Evolutionary conservation across 192 early-diverging fungal genomes (phyloP).

Genomic region (Lunasporangiospora selenospora): DNA sequence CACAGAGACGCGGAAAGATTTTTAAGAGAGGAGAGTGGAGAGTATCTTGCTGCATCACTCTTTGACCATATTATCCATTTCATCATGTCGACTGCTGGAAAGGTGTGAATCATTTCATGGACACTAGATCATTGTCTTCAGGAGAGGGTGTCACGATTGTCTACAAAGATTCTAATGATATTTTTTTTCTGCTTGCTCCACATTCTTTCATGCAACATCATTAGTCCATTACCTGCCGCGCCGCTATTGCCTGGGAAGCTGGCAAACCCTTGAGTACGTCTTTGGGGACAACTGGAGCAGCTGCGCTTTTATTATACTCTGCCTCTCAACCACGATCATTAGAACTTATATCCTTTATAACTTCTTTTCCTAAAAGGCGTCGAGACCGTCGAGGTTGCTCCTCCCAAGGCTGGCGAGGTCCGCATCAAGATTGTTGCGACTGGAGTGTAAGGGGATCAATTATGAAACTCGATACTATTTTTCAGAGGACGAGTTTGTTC

Average conservation of each 20-base stretch:
- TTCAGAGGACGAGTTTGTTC: background rate
- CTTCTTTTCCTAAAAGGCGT: conserved; percentile 61
- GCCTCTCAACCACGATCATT: background rate
- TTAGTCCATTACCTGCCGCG: conserved; percentile 80
- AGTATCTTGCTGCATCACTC: too few relatives aligned
- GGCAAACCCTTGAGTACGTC: conserved; percentile 88
- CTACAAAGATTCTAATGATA: background rate
- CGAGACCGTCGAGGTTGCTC: conserved; percentile 94
- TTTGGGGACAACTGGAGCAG: too few relatives aligned
- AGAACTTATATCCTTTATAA: background rate
- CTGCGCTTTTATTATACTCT: too few relatives aligned
- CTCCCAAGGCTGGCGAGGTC: conserved; percentile 94
- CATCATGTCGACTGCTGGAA: conserved; percentile 10
- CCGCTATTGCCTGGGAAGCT: conserved; percentile 96
- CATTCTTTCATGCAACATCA: background rate
- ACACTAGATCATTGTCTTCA: background rate
- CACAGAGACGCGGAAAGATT: too few relatives aligned
- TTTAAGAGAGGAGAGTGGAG: too few relatives aligned
- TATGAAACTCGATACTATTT: background rate
- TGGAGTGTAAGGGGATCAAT: conserved; percentile 67
- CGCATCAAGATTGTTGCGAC: conserved; percentile 92
- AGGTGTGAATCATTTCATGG: background rate
- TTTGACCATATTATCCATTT: too few relatives aligned
- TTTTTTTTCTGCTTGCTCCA: background rate
- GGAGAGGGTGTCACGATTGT: background rate